phyloP scores from a whole-genome alignment of 2,329 filamentous ascomycete genomes.

The Cryphonectria radicalis region DNA sequence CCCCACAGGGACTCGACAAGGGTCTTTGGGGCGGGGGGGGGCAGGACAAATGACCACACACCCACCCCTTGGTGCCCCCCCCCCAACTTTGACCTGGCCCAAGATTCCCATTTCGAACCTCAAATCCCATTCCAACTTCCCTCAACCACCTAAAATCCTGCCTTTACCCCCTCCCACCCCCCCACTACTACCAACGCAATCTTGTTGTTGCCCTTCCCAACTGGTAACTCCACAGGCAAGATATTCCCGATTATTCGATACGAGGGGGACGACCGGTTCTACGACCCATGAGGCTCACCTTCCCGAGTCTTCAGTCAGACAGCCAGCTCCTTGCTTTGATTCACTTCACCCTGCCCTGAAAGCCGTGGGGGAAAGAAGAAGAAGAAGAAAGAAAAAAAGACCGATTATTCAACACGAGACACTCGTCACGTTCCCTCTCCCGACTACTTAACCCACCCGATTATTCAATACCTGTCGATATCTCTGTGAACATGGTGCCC shows the following conservation, averaged over 20 bases:
- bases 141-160: slow-evolving; percentile 2
- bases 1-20: slow-evolving; percentile 14
- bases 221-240: background rate
- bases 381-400: background rate
- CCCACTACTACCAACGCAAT: background rate
- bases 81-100: slow-evolving; percentile 7
- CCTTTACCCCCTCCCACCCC: background rate
- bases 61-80: background rate
- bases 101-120: slow-evolving; percentile 18
- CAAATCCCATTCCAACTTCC: slow-evolving; percentile 8
- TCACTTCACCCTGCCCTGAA: background rate
- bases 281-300: background rate
- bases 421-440: background rate
- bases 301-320: background rate
- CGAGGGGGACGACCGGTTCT: background rate
- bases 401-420: background rate
- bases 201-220: background rate
- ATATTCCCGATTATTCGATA: background rate
- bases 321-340: background rate
- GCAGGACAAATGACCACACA: slow-evolving; percentile 1
- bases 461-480: slow-evolving; percentile 2
- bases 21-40: background rate
- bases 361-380: background rate
- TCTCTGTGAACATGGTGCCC: slow-evolving; percentile 15
- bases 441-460: background rate